These are phyloP conservation scores for Dothidotthia symphoricarpi DNA, from an alignment of 2,329 filamentous ascomycete species.

Conservation along the genomic window DNA sequence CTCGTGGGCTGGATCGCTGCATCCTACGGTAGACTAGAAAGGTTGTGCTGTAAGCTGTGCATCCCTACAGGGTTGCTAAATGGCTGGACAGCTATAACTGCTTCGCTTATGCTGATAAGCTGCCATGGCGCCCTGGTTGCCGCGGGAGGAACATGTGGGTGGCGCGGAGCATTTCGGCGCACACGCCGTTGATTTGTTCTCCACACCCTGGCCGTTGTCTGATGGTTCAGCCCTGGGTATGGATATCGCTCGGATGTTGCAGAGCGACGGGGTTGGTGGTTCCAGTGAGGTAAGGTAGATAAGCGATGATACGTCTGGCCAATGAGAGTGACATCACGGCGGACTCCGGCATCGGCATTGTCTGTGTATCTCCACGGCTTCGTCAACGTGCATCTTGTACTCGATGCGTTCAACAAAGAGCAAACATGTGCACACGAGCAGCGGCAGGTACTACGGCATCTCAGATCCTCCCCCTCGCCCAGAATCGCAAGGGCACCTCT, in stretches of 20 bases:
- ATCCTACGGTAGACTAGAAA: background rate
- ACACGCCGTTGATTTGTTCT: slow-evolving; percentile 11
- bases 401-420: slow-evolving; percentile 16
- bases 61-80: slow-evolving; percentile 2
- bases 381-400: slow-evolving; percentile 9
- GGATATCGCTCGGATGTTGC: slow-evolving; percentile 7
- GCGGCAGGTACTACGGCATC: background rate
- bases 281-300: slow-evolving; percentile 29
- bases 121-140: slow-evolving; percentile 4
- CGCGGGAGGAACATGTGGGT: slow-evolving; percentile 9
- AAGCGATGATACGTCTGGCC: slow-evolving; percentile 12
- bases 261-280: slow-evolving; percentile 4
- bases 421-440: background rate
- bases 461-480: slow-evolving; percentile 23
- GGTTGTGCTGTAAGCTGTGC: slow-evolving; percentile 10
- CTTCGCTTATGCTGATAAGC: slow-evolving; percentile 25
- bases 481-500: slow-evolving; percentile 23
- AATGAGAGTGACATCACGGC: slow-evolving; percentile 8
- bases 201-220: slow-evolving; percentile 1
- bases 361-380: slow-evolving; percentile 11
- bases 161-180: slow-evolving; percentile 4
- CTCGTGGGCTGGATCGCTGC: no score
- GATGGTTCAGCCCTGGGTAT: slow-evolving; percentile 13
- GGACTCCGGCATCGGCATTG: no score
- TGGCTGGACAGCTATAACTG: slow-evolving; percentile 2